Evolutionary conservation across 2,329 filamentous ascomycete genomes (phyloP), one percentile per base, ranked within the genome.

Genomic region (Neofusicoccum umdonicola): DNA sequence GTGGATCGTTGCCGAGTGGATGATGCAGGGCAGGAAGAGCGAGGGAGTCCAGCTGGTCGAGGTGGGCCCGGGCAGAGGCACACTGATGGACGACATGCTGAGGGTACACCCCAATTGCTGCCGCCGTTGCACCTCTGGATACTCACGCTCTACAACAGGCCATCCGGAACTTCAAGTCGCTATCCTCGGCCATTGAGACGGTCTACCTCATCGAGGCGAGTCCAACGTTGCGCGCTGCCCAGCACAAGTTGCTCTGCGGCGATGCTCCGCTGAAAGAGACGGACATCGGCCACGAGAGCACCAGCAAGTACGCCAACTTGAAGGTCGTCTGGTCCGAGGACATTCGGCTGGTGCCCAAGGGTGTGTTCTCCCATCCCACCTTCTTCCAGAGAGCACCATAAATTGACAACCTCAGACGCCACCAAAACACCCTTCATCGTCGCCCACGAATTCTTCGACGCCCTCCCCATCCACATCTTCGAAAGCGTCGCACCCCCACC

Each of bases 391-490:
- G 17, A 15, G 15, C n/a, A 37, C 69, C 31, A 52, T 65, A 52
- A 57, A n/a, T 70, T 74, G 44, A 77, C 57, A 63, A 39, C 8
- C 31, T 58, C 69, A 89, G 88, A 86, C 66, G 79, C 87, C 22
- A 83, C 85, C 66, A 91, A 90, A 73, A 91, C 88, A 22, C 94
- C 95, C 0, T 96, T 98, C 77, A 96, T 99, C 66, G 87, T 98
- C 56, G 95, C 95, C 4, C 95, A 99, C 76, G 95, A 99, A 76
- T 98, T 99, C 83, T 99, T 99, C 80, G 95, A 99, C 71, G 95
- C 95, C 2, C 88, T 99, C 0, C 95, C 95, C 39, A 97, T 99
- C 70, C 93, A 99, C 76, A 89, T 92, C 66, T 99, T 99, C 76
- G 90, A 98, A 77, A 90, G 91, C 13, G 84, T 94, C 58, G 76